Conservation (phyloP, 2,329 filamentous ascomycete genomes). For the Teratosphaeria pseudoeucalypti region DNA sequence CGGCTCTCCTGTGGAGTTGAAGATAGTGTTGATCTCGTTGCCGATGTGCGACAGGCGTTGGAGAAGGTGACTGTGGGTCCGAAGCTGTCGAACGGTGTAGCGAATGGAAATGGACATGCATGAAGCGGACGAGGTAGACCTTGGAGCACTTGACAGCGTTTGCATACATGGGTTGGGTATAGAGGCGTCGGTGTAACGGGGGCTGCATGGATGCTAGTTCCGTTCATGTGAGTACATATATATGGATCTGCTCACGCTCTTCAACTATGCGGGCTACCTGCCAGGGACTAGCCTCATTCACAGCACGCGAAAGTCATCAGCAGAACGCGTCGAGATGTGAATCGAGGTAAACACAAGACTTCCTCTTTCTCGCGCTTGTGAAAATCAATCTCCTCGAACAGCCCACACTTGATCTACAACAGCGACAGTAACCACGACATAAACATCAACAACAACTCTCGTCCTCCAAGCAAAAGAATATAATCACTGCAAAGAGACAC, state of each 20-base stretch:
- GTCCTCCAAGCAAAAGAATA: background rate
- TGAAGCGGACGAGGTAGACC: background rate
- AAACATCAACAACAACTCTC: too few species aligned
- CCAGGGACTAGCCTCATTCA: background rate
- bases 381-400: background rate
- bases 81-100: constrained; percentile 36
- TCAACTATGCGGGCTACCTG: background rate
- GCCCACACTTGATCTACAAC: background rate
- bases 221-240: background rate
- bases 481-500: background rate
- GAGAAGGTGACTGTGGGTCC: constrained; percentile 56
- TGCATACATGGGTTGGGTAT: background rate
- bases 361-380: background rate
- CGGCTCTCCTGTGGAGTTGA: constrained; percentile 90
- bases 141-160: background rate
- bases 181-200: background rate
- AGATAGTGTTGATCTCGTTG: constrained; percentile 72
- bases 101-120: constrained; percentile 14
- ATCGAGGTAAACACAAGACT: background rate
- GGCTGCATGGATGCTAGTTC: background rate
- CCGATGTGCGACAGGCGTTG: constrained; percentile 73
- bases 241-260: background rate
- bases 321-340: background rate
- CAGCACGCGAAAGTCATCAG: background rate
- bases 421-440: background rate